Conservation (phyloP, 257 asterid genomes). For the Primulina tabacum region DNA sequence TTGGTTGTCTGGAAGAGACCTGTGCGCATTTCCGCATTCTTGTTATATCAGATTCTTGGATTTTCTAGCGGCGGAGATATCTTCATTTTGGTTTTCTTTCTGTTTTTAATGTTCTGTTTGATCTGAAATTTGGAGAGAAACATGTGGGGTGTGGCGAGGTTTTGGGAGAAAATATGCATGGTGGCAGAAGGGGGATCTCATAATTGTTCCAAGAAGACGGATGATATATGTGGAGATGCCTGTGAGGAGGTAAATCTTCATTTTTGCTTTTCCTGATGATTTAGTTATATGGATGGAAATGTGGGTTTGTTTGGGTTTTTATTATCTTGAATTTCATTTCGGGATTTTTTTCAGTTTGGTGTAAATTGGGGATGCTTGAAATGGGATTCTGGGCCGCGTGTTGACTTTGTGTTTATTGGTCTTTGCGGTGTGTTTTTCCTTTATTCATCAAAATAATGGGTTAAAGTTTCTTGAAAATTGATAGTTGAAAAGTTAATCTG, state of each 20-base stretch:
- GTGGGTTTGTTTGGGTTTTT: background rate
- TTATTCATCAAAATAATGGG: background rate
- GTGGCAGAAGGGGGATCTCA: slow-evolving; percentile 82
- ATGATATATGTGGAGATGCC: slow-evolving; percentile 52
- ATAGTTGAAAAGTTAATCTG: background rate
- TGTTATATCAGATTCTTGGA: no score
- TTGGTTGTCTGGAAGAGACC: no score
- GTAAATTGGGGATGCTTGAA: background rate
- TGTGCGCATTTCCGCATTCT: no score
- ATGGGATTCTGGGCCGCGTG: background rate
- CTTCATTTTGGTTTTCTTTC: slow-evolving; percentile 17
- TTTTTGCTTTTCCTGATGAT: background rate
- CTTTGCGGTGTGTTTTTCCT: background rate
- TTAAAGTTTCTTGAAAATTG: background rate
- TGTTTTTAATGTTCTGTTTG: slow-evolving; percentile 12
- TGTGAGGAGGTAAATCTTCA: background rate
- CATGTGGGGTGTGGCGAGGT: slow-evolving; percentile 19
- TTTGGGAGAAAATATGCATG: slow-evolving; percentile 51
- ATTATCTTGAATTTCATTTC: background rate
- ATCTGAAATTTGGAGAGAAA: slow-evolving; percentile 15
- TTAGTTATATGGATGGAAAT: background rate
- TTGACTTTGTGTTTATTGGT: background rate
- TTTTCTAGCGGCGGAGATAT: slow-evolving; percentile 3
- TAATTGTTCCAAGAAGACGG: slow-evolving; percentile 70
- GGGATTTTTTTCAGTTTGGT: slow-evolving; percentile 6